phyloP scores from a whole-genome alignment of 2,329 filamentous ascomycete genomes.

The Colletotrichum sidae region DNA sequence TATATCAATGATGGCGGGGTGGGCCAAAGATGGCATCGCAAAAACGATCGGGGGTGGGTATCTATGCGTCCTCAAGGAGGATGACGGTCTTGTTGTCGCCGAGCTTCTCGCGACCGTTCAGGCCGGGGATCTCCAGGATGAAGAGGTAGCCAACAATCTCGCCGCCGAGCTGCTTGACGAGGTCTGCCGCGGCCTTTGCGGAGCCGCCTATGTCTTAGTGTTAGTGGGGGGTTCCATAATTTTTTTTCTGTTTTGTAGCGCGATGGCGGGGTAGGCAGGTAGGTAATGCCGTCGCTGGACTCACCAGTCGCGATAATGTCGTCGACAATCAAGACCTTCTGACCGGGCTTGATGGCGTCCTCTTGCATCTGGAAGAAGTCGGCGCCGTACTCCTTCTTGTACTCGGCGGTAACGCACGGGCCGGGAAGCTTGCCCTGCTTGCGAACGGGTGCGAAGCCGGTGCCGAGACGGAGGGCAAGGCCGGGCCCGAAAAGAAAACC shows the following conservation, averaged over 20 bases:
- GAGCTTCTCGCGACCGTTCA: constrained; percentile 92
- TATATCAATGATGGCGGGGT: not conserved
- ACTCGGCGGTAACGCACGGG: constrained; percentile 84
- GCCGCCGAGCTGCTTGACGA: constrained; percentile 88
- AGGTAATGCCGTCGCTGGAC: constrained; percentile 46
- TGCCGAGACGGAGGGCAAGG: constrained; percentile 84
- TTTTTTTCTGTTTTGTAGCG: not conserved
- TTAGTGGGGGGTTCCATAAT: constrained; percentile 13
- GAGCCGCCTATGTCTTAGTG: constrained; percentile 77
- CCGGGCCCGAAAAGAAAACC: constrained; percentile 96
- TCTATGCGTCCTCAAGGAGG: constrained; percentile 72
- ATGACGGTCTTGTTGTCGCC: constrained; percentile 82
- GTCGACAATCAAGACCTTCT: constrained; percentile 93
- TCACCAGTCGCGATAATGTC: constrained; percentile 98
- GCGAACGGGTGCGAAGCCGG: constrained; percentile 90
- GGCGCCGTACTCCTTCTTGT: constrained; percentile 95
- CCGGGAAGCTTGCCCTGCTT: constrained; percentile 98
- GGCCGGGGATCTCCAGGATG: constrained; percentile 93
- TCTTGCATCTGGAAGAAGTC: constrained; percentile 97
- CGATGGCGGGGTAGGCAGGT: constrained; percentile 30
- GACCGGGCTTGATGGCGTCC: constrained; percentile 84
- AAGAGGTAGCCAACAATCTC: constrained; percentile 91
- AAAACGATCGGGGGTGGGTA: not conserved
- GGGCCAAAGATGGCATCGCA: not conserved
- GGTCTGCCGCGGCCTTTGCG: constrained; percentile 85